A percentile compares a stretch with the other conserved stretches of the same genome.
Evolutionary conservation across 306 rosid genomes (phyloP).

Genomic region (Prunus kanzakura): DNA sequence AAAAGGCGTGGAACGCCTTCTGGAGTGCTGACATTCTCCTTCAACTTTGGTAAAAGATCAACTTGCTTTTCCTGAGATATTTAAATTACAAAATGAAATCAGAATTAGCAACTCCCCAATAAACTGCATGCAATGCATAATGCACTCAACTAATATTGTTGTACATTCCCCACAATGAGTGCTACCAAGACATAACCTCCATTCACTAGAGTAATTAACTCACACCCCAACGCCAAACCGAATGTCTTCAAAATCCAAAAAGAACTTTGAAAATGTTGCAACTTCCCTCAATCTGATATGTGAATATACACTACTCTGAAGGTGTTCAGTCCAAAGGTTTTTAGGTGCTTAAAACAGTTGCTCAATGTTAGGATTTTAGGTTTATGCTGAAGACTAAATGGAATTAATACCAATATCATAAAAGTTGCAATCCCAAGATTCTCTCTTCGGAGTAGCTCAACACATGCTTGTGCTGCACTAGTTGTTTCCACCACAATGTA

Average conservation of each 20-base stretch:
- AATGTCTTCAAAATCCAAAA: background rate
- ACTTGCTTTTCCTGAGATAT: constrained; percentile 79
- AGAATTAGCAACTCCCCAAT: constrained; percentile 12
- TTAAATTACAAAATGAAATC: constrained; percentile 5
- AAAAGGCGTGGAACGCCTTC: constrained; percentile 93
- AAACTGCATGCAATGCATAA: background rate
- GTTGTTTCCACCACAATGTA: constrained; percentile 96
- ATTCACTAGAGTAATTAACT: background rate
- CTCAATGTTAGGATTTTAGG: background rate
- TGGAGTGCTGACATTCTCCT: constrained; percentile 61
- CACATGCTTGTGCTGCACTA: constrained; percentile 87
- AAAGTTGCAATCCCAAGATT: constrained; percentile 87
- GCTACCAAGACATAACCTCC: constrained; percentile 2
- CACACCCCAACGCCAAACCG: background rate
- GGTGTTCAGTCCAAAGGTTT: background rate
- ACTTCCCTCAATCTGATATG: background rate
- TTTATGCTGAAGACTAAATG: background rate
- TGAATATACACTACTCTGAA: background rate
- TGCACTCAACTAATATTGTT: constrained; percentile 1
- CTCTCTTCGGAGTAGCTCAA: constrained; percentile 84
- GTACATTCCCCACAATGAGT: background rate
- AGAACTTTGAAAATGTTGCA: background rate
- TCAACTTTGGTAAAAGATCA: constrained; percentile 57
- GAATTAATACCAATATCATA: constrained; percentile 80
- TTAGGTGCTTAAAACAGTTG: background rate